Percentiles rank a stretch among this genome's conserved stretches.
These are phyloP conservation scores for Vigna nakashimae DNA, from an alignment of 306 rosid species.

Conservation along the genomic window DNA sequence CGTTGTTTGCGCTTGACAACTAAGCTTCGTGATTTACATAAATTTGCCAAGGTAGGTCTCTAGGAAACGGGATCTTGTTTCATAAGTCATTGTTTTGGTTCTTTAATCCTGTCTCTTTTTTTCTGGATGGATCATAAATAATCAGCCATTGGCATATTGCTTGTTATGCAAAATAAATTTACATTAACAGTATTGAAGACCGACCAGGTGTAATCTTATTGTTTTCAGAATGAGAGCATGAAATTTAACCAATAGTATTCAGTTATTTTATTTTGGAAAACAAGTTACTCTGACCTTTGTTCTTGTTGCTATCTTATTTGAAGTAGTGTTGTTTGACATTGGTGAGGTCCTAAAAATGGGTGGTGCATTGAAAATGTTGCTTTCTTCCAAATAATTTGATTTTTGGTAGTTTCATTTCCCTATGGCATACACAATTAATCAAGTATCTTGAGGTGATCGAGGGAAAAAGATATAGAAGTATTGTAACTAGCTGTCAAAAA, in stretches of 20 bases:
- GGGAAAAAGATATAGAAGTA: not conserved
- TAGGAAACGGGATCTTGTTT: constrained; percentile 13
- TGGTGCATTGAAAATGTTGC: not conserved
- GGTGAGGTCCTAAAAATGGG: not conserved
- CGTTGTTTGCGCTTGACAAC: constrained; percentile 79
- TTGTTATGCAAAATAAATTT: constrained; percentile 31
- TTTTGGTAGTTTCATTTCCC: not conserved
- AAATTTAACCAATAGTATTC: not conserved
- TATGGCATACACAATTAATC: not conserved
- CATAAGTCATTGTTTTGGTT: constrained; percentile 10
- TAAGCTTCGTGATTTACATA: constrained; percentile 91
- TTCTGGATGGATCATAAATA: constrained; percentile 17
- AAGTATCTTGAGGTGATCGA: no score
- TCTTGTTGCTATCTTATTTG: not conserved
- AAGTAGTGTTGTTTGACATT: not conserved
- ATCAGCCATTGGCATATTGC: not conserved
- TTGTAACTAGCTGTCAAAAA: not conserved
- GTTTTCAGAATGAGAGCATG: constrained; percentile 13
- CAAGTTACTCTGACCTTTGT: constrained; percentile 20
- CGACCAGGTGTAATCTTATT: constrained; percentile 2
- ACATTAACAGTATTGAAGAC: constrained; percentile 11
- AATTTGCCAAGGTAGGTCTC: constrained; percentile 82
- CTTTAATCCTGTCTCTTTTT: not conserved
- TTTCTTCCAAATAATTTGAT: constrained; percentile 18
- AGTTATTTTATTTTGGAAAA: constrained; percentile 25